These are phyloP conservation scores for Canna indica DNA, from an alignment of 176 grass and related monocot species.

Conservation along the genomic window DNA sequence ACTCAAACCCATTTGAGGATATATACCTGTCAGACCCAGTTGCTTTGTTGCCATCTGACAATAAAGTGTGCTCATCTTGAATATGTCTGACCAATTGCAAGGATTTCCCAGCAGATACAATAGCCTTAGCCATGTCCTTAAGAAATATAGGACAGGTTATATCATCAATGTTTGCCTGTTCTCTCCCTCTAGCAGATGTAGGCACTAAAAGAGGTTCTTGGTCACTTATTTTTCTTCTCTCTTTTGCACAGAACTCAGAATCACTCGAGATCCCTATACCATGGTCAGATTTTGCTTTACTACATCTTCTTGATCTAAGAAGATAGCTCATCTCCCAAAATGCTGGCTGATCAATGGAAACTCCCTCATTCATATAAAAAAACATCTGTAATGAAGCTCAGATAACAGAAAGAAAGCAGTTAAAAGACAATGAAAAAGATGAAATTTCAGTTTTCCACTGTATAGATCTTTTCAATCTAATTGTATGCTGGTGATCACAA, in stretches of 20 bases:
- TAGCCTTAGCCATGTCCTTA: constrained; percentile 49
- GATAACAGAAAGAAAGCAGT: constrained; percentile 8
- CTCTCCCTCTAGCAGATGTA: constrained; percentile 22
- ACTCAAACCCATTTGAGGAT: constrained; percentile 11
- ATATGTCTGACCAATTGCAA: constrained; percentile 79
- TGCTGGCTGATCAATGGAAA: constrained; percentile 71
- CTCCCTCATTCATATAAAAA: constrained; percentile 64
- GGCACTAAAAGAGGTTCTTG: constrained; percentile 25
- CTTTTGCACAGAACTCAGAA: constrained; percentile 19
- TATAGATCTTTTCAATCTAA: background rate
- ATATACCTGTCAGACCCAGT: background rate
- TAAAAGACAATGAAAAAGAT: background rate
- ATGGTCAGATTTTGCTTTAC: constrained; percentile 20
- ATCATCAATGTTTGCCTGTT: constrained; percentile 35
- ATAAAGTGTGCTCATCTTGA: constrained; percentile 32
- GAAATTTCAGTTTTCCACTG: background rate
- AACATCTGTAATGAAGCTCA: constrained; percentile 55
- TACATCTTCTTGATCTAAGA: constrained; percentile 33
- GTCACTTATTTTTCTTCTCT: constrained; percentile 35
- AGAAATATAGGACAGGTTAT: constrained; percentile 54
- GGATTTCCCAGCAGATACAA: constrained; percentile 93
- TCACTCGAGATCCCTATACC: constrained; percentile 19
- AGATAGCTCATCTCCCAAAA: constrained; percentile 99
- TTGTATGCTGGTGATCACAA: background rate
- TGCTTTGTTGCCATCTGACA: constrained; percentile 18